Base-by-base conservation (phyloP, 495 filamentous ascomycete species). In the Lophiotrema nucula region DNA sequence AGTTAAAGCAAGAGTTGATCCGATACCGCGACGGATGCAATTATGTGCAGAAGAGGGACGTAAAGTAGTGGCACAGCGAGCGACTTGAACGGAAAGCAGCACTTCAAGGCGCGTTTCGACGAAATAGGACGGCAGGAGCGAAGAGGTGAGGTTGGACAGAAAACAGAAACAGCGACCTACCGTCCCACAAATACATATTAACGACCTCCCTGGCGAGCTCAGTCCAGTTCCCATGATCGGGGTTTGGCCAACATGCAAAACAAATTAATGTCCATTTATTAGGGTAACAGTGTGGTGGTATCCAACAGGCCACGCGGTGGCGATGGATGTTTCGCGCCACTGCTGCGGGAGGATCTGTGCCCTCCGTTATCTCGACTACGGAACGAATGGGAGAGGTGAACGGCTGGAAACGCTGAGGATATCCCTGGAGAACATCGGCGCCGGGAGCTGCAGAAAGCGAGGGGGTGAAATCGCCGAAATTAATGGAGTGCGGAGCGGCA, bases 21-120 rank as follows among this genome's bases (percentile, higher is more conserved):
- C n/a, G n/a, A n/a, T n/a, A n/a, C n/a, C n/a, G n/a, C n/a, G n/a
- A n/a, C n/a, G n/a, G n/a, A n/a, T n/a, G n/a, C n/a, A n/a, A n/a
- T n/a, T n/a, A n/a, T n/a, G n/a, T n/a, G n/a, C n/a, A n/a, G 35
- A 49, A 24, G 8, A 11, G 33, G 27, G 28, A 52, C 13, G 48
- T 27, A 16, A 41, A 47, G 10, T 26, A 47, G 38, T 44, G 55
- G 15, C 31, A 35, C 15, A 35, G 31, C 31, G 31, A 45, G 4
- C 27, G 28, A 44, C 23, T 27, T 3, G 35, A 41, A 33, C 26
- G 42, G 31, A 41, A 12, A 47, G 54, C 56, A 60, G 56, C 56
- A 26, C 44, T 47, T 58, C 61, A 58, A 59, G 50, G 62, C 56
- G 62, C 56, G 44, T 56, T 46, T 22, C 16, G 12, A 50, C 15